A percentile compares a stretch with the other conserved stretches of the same genome.
Evolutionary conservation across 2,329 filamentous ascomycete genomes (phyloP).

Genomic region (Penicillium sclerotigenum): DNA sequence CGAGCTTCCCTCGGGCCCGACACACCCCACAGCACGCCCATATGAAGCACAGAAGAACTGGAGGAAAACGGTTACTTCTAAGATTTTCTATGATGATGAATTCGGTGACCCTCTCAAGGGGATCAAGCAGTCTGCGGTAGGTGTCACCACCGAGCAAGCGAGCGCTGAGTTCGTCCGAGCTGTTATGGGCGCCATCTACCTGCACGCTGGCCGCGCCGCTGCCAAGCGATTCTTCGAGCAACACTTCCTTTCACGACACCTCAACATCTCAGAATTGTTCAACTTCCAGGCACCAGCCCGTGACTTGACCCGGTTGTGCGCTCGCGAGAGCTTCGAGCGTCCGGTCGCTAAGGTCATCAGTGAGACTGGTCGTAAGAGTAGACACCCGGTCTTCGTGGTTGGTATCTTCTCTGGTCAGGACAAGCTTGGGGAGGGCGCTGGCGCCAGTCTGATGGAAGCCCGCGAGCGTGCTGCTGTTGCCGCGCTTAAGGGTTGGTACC

Average conservation of each 20-base stretch:
- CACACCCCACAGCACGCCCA: slow-evolving; percentile 42
- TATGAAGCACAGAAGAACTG: slow-evolving; percentile 56
- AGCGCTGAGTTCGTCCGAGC: slow-evolving; percentile 77
- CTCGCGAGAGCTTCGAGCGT: slow-evolving; percentile 80
- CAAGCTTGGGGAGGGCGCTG: slow-evolving; percentile 87
- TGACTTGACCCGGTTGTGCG: slow-evolving; percentile 79
- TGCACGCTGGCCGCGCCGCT: slow-evolving; percentile 75
- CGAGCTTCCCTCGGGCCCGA: slow-evolving; percentile 37
- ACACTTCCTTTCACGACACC: slow-evolving; percentile 76
- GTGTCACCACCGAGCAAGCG: slow-evolving; percentile 56
- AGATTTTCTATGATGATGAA: slow-evolving; percentile 77
- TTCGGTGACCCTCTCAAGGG: slow-evolving; percentile 65
- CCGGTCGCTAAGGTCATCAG: slow-evolving; percentile 83
- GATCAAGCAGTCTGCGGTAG: slow-evolving; percentile 30
- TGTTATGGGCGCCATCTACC: slow-evolving; percentile 77
- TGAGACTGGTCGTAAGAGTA: slow-evolving; percentile 82
- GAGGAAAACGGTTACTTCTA: slow-evolving; percentile 69
- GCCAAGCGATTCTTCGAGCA: slow-evolving; percentile 77
- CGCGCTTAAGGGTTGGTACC: slow-evolving; percentile 89
- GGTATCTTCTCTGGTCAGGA: slow-evolving; percentile 90
- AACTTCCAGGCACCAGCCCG: slow-evolving; percentile 78
- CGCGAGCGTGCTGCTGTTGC: slow-evolving; percentile 76
- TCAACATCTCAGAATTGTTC: slow-evolving; percentile 76
- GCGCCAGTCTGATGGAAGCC: slow-evolving; percentile 72
- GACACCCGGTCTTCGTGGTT: slow-evolving; percentile 87